Conservation (phyloP, 1,139 yeast species). For the Diutina sp. region DNA sequence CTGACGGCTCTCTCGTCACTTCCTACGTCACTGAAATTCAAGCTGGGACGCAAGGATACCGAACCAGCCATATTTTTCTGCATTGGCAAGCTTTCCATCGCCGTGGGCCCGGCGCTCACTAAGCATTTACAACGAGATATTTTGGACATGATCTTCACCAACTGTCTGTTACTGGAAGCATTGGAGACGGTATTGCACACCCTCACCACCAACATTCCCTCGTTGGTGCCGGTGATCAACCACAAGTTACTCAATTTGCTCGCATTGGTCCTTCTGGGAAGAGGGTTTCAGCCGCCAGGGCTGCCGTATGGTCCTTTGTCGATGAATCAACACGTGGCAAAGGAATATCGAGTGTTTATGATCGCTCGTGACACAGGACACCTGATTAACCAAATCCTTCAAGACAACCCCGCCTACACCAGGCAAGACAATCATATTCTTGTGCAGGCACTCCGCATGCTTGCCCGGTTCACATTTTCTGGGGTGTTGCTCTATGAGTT, state of each 20-base stretch:
- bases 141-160: constrained; percentile 59
- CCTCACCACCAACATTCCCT: constrained; percentile 64
- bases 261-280: constrained; percentile 72
- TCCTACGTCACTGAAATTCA: constrained; percentile 36
- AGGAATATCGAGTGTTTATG: constrained; percentile 66
- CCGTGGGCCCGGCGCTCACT: constrained; percentile 92
- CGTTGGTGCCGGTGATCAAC: constrained; percentile 61
- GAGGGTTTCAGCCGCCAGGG: constrained; percentile 76
- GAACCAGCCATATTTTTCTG: constrained; percentile 88
- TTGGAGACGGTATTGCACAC: constrained; percentile 65
- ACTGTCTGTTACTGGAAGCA: constrained; percentile 71
- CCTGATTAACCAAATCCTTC: constrained; percentile 22
- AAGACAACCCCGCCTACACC: constrained; percentile 27
- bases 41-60: constrained; percentile 53
- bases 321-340: constrained; percentile 57
- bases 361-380: constrained; percentile 51
- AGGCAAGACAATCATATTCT: constrained; percentile 39
- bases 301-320: constrained; percentile 61
- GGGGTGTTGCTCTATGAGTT: constrained; percentile 74
- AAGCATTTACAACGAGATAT: constrained; percentile 78
- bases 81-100: constrained; percentile 71
- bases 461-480: constrained; percentile 63
- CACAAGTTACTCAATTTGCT: constrained; percentile 61
- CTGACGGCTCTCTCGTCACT: constrained; percentile 12
- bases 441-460: constrained; percentile 58